A percentile compares a stretch with the other conserved stretches of the same genome.
Conservation (phyloP, 306 rosid genomes). For the Castanea sativa region DNA sequence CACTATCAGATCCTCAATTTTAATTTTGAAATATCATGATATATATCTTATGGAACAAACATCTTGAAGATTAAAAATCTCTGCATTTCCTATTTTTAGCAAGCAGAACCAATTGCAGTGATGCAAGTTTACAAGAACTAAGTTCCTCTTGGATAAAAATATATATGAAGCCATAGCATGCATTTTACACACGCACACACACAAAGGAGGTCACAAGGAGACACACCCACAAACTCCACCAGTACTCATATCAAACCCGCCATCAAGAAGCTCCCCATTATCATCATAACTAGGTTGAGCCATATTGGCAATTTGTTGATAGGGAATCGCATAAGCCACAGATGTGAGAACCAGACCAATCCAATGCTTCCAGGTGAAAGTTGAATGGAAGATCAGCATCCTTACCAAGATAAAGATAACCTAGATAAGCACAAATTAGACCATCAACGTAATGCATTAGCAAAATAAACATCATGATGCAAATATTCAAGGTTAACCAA, state of each 20-base stretch:
- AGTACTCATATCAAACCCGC: slow-evolving; percentile 89
- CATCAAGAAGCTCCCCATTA: slow-evolving; percentile 91
- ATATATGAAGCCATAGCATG: not conserved
- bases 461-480: too few species aligned
- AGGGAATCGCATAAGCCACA: slow-evolving; percentile 52
- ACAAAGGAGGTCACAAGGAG: not conserved
- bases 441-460: too few species aligned
- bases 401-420: slow-evolving; percentile 36
- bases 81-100: too few species aligned
- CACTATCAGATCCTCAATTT: not conserved
- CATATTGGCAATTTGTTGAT: slow-evolving; percentile 72
- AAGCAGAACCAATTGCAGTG: too few species aligned
- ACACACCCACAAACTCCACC: slow-evolving; percentile 92
- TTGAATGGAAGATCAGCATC: slow-evolving; percentile 67
- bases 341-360: slow-evolving; percentile 66
- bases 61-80: too few species aligned
- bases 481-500: too few species aligned
- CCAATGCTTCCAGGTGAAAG: slow-evolving; percentile 82
- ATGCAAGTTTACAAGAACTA: not conserved
- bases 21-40: not conserved
- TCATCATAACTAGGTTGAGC: slow-evolving; percentile 59
- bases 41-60: not conserved
- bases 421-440: not conserved
- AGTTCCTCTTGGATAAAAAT: not conserved
- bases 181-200: not conserved